A percentile compares a stretch with the other conserved stretches of the same genome.
Evolutionary conservation across 2,329 filamentous ascomycete genomes (phyloP).

Genomic region (Aspergillus sp.): DNA sequence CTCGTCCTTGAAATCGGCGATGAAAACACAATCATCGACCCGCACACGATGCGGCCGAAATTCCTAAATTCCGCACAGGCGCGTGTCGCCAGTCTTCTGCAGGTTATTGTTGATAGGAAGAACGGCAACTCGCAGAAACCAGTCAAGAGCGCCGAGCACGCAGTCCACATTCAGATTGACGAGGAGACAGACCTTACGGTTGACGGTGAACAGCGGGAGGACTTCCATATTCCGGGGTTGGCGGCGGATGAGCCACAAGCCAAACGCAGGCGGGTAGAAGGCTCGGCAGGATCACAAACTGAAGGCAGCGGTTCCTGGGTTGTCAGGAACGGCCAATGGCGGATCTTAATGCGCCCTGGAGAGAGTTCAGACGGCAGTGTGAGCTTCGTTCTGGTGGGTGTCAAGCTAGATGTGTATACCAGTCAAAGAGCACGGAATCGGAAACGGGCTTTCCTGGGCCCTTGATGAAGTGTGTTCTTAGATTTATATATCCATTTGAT

Average conservation of each 20-base stretch:
- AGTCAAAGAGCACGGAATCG: constrained; percentile 67
- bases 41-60: constrained; percentile 58
- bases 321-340: constrained; percentile 69
- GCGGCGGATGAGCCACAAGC: constrained; percentile 5
- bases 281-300: not conserved
- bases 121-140: constrained; percentile 33
- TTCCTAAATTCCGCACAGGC: constrained; percentile 72
- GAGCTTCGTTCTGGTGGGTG: constrained; percentile 72
- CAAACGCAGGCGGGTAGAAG: constrained; percentile 16
- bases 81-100: constrained; percentile 70
- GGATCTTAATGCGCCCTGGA: constrained; percentile 62
- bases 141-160: constrained; percentile 63
- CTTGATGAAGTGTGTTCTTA: not conserved
- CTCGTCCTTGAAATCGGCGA: constrained; percentile 77
- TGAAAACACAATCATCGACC: constrained; percentile 62
- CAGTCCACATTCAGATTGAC: constrained; percentile 62
- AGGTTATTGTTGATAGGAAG: constrained; percentile 79
- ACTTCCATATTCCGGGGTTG: not conserved
- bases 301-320: constrained; percentile 53
- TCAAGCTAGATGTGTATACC: constrained; percentile 72
- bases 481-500: not conserved
- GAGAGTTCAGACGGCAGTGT: constrained; percentile 46
- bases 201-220: constrained; percentile 36
- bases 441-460: constrained; percentile 60
- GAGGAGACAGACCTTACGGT: constrained; percentile 44